phyloP scores from a whole-genome alignment of 2,329 filamentous ascomycete species.

The Dothistroma pini region DNA sequence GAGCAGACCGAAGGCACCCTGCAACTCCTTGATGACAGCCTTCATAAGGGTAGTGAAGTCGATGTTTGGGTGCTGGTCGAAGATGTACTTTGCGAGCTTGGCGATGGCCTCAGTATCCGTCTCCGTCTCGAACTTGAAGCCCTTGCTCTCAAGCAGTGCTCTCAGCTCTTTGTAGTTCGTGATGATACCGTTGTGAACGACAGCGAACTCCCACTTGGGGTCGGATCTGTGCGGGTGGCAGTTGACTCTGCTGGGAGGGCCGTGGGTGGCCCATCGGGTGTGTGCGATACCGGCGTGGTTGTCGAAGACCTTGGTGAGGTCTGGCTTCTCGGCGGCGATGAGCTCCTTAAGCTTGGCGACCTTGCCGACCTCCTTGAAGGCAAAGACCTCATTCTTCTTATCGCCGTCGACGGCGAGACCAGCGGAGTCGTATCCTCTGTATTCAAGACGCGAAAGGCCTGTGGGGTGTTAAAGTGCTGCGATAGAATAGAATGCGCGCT shows the following conservation, averaged over 20 bases:
- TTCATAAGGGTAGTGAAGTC: constrained; percentile 96
- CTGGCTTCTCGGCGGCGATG: constrained; percentile 76
- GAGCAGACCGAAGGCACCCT: constrained; percentile 94
- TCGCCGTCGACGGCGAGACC: constrained; percentile 94
- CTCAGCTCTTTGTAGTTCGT: constrained; percentile 99
- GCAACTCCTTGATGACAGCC: constrained; percentile 96
- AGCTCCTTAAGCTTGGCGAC: constrained; percentile 93
- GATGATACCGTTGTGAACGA: constrained; percentile 99
- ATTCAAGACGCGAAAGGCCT: constrained; percentile 95
- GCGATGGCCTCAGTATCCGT: constrained; percentile 99
- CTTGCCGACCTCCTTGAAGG: constrained; percentile 99
- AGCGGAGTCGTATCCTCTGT: constrained; percentile 97
- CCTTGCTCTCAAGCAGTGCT: constrained; percentile 87
- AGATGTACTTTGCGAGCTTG: constrained; percentile 97
- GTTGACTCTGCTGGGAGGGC: constrained; percentile 86
- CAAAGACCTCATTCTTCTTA: constrained; percentile 97
- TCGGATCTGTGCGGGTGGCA: constrained; percentile 99
- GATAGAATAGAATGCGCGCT: background rate
- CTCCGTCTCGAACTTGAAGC: constrained; percentile 98
- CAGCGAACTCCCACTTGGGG: constrained; percentile 88
- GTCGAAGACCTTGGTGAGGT: constrained; percentile 90
- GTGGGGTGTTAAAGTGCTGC: constrained; percentile 20
- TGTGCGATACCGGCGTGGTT: constrained; percentile 98
- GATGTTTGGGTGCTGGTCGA: constrained; percentile 88
- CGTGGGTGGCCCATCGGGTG: constrained; percentile 98